These are phyloP conservation scores for Cryptococcus hybrid DNA, from an alignment of 1,284 basidiomycete genomes.

Conservation along the genomic window DNA sequence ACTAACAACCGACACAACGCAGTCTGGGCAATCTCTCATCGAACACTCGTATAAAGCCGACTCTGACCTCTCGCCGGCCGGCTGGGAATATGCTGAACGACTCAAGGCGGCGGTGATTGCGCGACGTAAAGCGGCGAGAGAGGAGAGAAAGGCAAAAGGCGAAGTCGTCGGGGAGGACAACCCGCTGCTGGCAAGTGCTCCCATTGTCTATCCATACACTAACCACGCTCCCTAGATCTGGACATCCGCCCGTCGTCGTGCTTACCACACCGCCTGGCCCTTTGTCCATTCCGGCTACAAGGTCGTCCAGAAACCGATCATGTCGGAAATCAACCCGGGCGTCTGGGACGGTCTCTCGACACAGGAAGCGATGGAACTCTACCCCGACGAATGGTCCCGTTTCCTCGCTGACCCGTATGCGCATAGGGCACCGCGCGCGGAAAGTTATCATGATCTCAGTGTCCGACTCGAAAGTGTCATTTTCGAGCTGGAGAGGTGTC, in stretches of 20 bases:
- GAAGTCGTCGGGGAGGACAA: slow-evolving; percentile 57
- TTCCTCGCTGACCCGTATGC: slow-evolving; percentile 92
- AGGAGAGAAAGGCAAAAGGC: slow-evolving; percentile 63
- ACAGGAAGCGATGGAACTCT: slow-evolving; percentile 83
- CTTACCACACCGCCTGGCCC: slow-evolving; percentile 94
- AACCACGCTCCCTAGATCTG: slow-evolving; percentile 66
- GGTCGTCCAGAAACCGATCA: slow-evolving; percentile 90
- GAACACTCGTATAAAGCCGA: slow-evolving; percentile 99
- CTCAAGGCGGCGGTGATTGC: slow-evolving; percentile 82
- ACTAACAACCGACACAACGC: slow-evolving; percentile 5
- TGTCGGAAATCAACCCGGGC: slow-evolving; percentile 97
- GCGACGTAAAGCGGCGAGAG: slow-evolving; percentile 57
- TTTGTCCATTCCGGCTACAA: slow-evolving; percentile 71
- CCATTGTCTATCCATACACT: slow-evolving; percentile 3
- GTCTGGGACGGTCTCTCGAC: slow-evolving; percentile 93
- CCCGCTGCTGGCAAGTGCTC: slow-evolving; percentile 64
- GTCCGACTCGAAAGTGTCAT: slow-evolving; percentile 78
- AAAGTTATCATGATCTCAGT: slow-evolving; percentile 87
- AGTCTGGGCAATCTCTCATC: slow-evolving; percentile 91
- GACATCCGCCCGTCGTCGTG: slow-evolving; percentile 90
- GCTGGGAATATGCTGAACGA: slow-evolving; percentile 90
- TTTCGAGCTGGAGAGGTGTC: slow-evolving; percentile 76
- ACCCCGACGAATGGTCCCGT: slow-evolving; percentile 90
- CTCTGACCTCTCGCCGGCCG: slow-evolving; percentile 89
- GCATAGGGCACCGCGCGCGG: slow-evolving; percentile 85